Evolutionary conservation across 257 asterid species (phyloP).

Genomic region (Coffea eugenioides): DNA sequence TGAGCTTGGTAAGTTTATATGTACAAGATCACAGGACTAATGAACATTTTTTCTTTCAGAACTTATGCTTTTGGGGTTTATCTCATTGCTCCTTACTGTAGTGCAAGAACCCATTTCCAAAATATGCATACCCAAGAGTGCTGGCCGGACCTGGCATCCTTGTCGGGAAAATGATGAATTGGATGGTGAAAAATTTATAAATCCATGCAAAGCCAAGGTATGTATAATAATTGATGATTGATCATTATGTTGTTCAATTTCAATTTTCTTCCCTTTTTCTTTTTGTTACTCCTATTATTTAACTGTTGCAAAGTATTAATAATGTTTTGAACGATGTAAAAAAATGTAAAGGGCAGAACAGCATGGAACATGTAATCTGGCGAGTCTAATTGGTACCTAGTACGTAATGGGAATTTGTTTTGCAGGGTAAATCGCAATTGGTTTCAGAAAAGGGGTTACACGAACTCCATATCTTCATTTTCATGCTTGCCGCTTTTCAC

Average conservation of each 20-base stretch:
- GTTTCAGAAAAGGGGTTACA: slow-evolving; percentile 31
- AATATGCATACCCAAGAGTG: slow-evolving; percentile 24
- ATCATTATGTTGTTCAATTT: not conserved
- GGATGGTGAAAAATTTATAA: not conserved
- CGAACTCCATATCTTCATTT: slow-evolving; percentile 34
- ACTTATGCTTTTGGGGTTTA: slow-evolving; percentile 36
- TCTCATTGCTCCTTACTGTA: slow-evolving; percentile 31
- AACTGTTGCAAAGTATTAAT: not conserved
- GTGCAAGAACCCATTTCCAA: slow-evolving; percentile 22
- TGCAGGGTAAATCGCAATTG: slow-evolving; percentile 31
- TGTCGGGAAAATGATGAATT: slow-evolving; percentile 5
- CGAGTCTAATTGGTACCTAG: not conserved
- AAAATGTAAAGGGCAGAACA: too few species aligned
- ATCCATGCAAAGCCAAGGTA: slow-evolving; percentile 22
- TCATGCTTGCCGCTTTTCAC: slow-evolving; percentile 27
- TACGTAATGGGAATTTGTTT: not conserved
- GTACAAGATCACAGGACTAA: not conserved
- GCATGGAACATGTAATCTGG: not conserved
- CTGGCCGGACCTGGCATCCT: slow-evolving; percentile 32
- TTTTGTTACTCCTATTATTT: not conserved
- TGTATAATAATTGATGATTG: not conserved
- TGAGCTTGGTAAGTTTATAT: not conserved
- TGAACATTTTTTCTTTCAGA: not conserved
- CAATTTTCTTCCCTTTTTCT: too few species aligned
- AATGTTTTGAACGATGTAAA: too few species aligned